Evolutionary conservation across 768 basidiomycete genomes (phyloP).

Genomic region (Aureoboletus auriporus): DNA sequence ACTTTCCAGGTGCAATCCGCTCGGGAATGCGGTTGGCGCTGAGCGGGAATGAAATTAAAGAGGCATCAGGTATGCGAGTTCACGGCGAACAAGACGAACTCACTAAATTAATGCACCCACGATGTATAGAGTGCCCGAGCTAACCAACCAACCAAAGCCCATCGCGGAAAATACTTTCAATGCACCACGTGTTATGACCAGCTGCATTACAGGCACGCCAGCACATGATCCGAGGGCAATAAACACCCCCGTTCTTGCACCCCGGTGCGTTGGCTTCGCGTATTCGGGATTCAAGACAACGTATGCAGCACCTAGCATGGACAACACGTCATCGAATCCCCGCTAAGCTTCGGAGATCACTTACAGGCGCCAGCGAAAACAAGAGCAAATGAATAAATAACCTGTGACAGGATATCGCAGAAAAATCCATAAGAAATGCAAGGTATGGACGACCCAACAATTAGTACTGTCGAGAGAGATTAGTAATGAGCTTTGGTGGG

Average conservation of each 20-base stretch:
- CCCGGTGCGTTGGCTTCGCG: slow-evolving; percentile 67
- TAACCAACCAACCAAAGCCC: slow-evolving; percentile 67
- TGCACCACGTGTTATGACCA: slow-evolving; percentile 55
- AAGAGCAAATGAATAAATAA: slow-evolving; percentile 53
- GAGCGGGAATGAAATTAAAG: slow-evolving; percentile 34
- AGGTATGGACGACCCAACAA: slow-evolving; percentile 76
- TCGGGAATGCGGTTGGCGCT: slow-evolving; percentile 87
- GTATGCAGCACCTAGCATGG: slow-evolving; percentile 54
- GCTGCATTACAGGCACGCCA: slow-evolving; percentile 65
- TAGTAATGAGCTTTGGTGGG: not conserved
- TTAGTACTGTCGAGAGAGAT: slow-evolving; percentile 43
- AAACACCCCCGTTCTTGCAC: slow-evolving; percentile 75
- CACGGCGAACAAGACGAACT: slow-evolving; percentile 36
- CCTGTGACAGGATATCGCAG: slow-evolving; percentile 52
- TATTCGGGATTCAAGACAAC: slow-evolving; percentile 79
- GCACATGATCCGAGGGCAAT: slow-evolving; percentile 71
- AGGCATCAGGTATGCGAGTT: slow-evolving; percentile 21
- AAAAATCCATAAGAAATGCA: slow-evolving; percentile 76
- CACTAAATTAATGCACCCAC: slow-evolving; percentile 79
- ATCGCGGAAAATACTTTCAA: slow-evolving; percentile 51
- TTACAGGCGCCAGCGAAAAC: slow-evolving; percentile 54
- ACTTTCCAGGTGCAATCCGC: slow-evolving; percentile 65
- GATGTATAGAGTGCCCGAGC: slow-evolving; percentile 74
- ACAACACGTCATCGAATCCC: slow-evolving; percentile 1
- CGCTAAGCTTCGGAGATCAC: slow-evolving; percentile 20